phyloP scores from a whole-genome alignment of 768 basidiomycete species.

The Pleurotus citrinopileatus region DNA sequence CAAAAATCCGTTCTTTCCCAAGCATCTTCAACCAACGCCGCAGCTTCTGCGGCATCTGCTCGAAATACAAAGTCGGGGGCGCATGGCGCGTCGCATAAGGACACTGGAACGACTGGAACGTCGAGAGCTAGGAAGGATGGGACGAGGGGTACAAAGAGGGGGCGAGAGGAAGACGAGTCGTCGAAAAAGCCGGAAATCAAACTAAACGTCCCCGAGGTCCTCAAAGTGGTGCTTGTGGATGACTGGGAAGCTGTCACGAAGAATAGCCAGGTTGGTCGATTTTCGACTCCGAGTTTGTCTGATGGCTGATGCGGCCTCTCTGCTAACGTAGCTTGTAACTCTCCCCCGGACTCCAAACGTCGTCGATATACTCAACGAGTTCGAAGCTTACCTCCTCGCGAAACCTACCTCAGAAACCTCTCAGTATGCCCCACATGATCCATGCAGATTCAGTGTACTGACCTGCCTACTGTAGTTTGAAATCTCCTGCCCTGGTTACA shows the following conservation, averaged over 20 bases:
- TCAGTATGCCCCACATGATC: conserved; percentile 32
- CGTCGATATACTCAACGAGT: conserved; percentile 71
- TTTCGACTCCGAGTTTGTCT: background rate
- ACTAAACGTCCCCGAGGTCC: conserved; percentile 82
- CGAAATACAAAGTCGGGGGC: conserved; percentile 19
- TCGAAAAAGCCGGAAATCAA: conserved; percentile 86
- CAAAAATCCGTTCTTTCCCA: conserved; percentile 65
- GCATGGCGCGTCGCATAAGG: conserved; percentile 15
- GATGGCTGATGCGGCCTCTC: background rate
- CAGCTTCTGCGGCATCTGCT: conserved; percentile 17
- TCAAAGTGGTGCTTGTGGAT: conserved; percentile 89
- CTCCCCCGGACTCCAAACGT: conserved; percentile 83
- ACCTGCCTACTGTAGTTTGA: conserved; percentile 42
- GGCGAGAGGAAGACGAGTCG: conserved; percentile 80
- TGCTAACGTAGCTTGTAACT: conserved; percentile 78
- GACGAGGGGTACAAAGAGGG: conserved; percentile 63
- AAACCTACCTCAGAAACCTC: conserved; percentile 35
- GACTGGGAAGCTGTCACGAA: conserved; percentile 99
- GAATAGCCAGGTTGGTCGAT: conserved; percentile 70
- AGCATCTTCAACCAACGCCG: conserved; percentile 21
- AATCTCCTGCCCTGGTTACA: conserved; percentile 66
- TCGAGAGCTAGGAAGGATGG: conserved; percentile 54
- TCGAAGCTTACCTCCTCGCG: conserved; percentile 56
- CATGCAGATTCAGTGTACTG: background rate
- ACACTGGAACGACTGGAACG: conserved; percentile 23